phyloP scores from a whole-genome alignment of 78 protist genomes.

The Anaeramoeba ignava region DNA sequence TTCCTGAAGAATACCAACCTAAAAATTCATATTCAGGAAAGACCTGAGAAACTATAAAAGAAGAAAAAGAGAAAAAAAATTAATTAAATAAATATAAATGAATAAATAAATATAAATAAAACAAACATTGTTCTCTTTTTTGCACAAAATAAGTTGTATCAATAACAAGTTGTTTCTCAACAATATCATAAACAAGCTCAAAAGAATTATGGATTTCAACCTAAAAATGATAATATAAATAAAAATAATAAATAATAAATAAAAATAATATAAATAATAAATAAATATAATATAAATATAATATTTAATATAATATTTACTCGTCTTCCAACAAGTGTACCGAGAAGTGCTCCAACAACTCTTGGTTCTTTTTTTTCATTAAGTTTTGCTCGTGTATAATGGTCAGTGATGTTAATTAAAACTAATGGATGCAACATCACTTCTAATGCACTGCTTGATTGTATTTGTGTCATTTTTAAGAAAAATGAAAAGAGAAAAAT shows the following conservation, averaged over 20 bases:
- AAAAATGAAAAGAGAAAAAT: too few species aligned
- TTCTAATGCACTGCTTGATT: too few species aligned
- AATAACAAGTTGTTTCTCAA: conserved; percentile 13
- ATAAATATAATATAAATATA: too few species aligned
- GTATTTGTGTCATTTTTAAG: too few species aligned
- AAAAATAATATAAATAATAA: too few species aligned
- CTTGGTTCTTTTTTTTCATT: not conserved
- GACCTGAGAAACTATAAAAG: conserved; percentile 48
- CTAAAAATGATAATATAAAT: too few species aligned
- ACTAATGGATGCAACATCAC: conserved; percentile 66
- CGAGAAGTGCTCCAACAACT: conserved; percentile 52
- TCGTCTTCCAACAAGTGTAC: conserved; percentile 57
- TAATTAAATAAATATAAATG: too few species aligned
- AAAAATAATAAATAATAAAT: too few species aligned
- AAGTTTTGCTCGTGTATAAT: conserved; percentile 40
- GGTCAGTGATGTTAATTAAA: conserved; percentile 61
- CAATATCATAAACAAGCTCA: conserved; percentile 31
- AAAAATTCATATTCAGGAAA: conserved; percentile 44
- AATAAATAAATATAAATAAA: too few species aligned
- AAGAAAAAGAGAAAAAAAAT: too few species aligned
- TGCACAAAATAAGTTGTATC: conserved; percentile 39
- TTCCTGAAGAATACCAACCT: conserved; percentile 64
- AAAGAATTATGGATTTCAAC: conserved; percentile 61
- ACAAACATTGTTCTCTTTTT: conserved; percentile 51
- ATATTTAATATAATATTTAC: too few species aligned